Base-by-base conservation (phyloP, 225 moss, liverwort and hornwort genomes). In the Pseudisothecium myosuroides region DNA sequence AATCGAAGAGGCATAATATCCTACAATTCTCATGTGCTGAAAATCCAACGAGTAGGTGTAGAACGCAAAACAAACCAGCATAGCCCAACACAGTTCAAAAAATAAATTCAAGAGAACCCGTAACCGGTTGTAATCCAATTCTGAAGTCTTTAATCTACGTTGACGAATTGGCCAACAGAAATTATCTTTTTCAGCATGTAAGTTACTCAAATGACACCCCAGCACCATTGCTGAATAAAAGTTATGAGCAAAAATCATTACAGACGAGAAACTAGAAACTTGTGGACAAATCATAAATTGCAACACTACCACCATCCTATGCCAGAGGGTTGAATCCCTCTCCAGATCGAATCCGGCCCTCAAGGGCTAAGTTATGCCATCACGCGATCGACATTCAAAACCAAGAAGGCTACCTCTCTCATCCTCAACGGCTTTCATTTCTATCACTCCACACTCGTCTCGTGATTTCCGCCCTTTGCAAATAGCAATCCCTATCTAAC, bases 261-360 rank as follows among this genome's bases (percentile, higher is more conserved):
- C 50, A 83, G 36, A 83, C 50, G 52, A 54, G n/a, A 52, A 28
- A 83, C 28, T 50, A 37, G 19, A 83, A 49, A 67, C 67, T 47
- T 41, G 27, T 45, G 71, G 61, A 54, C 67, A 54, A 76, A 83
- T 64, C 14, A 80, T n/a, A 17, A 37, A 80, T 27, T 84, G n/a
- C 39, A 58, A 69, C 86, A 36, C 39, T 60, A 50, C 87, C 76
- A 69, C 79, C 80, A 59, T 79, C 80, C 81, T 81, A 80, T 63
- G 7, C 32, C 60, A 60, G 36, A 88, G 82, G 91, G 88, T 91
- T 88, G 52, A 91, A 88, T 91, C 88, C 91, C 91, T 91, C 82
- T 88, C 72, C 56, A 81, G 36, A 85, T 43, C 52, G 39, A 80
- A 80, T n/a, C 63, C n/a, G n/a, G n/a, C n/a, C 62, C 43, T 86